Evolutionary conservation across 495 filamentous ascomycete species (phyloP), one percentile per base, ranked within the genome.

Genomic region (Darksidea phi): DNA sequence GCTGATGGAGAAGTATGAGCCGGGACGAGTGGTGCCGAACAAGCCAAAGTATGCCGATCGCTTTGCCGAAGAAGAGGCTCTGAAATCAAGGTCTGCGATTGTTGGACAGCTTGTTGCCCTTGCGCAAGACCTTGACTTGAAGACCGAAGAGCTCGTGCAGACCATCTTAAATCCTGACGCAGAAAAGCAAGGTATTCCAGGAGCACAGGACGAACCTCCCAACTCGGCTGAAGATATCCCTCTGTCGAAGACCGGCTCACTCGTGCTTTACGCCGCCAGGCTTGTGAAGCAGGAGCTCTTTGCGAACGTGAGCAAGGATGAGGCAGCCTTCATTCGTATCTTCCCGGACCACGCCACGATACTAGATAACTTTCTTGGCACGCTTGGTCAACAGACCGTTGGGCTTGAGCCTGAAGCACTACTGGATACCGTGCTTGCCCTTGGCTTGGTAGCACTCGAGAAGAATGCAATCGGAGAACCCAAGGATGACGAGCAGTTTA

Each of bases 21-120:
- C 90, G 0, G 74, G 82, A 38, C 83, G 76, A 65, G 70, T 78
- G 0, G 73, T 90, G 0, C 79, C 82, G 6, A 78, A 79, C 8
- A 79, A 78, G 62, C 69, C 70, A 37, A 88, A 88, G 12, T 75
- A 81, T 37, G 80, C 79, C 17, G 80, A 86, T 34, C 74, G 79
- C 13, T 95, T 87, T 67, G 74, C 79, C 10, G 77, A 82, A 36
- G 81, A 84, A n/a, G 80, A 87, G 67, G 70, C 78, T 41, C 72
- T 91, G 12, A 79, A 82, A 64, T 80, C 83, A 48, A 75, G 85
- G 48, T 87, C 90, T 62, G 80, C 82, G 42, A 82, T 88, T n/a
- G 78, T 90, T 48, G 89, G 89, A 5, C 88, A 91, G 67, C 77
- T 95, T 45, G 82, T 84, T 54, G 86, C 88, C 41, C 76, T 95